Evolutionary conservation across 164 flowering plant species (phyloP).

Genomic region (Paratinospora sagittata): DNA sequence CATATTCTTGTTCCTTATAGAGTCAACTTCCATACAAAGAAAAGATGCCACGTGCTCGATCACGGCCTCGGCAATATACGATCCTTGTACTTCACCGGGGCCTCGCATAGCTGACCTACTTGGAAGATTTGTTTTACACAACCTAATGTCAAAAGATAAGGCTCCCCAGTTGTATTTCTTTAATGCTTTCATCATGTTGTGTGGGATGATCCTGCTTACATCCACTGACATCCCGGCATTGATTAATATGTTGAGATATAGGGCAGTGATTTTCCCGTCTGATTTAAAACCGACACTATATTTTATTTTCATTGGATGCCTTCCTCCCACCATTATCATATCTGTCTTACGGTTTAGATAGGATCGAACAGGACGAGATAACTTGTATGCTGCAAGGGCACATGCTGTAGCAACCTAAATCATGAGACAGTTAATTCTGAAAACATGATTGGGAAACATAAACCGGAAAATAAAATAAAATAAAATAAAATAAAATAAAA

Average conservation of each 20-base stretch:
- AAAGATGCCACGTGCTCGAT: conserved; percentile 74
- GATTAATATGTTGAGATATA: conserved; percentile 53
- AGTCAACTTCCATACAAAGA: conserved; percentile 67
- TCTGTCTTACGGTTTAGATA: conserved; percentile 78
- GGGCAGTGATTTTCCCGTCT: conserved; percentile 74
- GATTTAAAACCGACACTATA: conserved; percentile 79
- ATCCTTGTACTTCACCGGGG: conserved; percentile 82
- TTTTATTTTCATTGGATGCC: conserved; percentile 85
- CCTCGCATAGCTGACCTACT: conserved; percentile 86
- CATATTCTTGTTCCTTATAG: conserved; percentile 54
- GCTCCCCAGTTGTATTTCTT: conserved; percentile 91
- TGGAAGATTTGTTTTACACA: conserved; percentile 72
- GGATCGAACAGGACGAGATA: conserved; percentile 60
- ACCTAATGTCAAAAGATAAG: conserved; percentile 67
- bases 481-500: no score
- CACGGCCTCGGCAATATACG: conserved; percentile 80
- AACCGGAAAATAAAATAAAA: no score
- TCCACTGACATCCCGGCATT: conserved; percentile 62
- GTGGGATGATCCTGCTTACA: conserved; percentile 59
- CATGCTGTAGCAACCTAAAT: conserved; percentile 78
- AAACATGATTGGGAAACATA: no score
- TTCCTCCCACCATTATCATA: conserved; percentile 84
- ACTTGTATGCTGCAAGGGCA: conserved; percentile 80
- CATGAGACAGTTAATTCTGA: background rate
- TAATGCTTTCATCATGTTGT: conserved; percentile 32